These are phyloP conservation scores for Laguncularia racemosa DNA, from an alignment of 345 rosid genomes.

Conservation along the genomic window DNA sequence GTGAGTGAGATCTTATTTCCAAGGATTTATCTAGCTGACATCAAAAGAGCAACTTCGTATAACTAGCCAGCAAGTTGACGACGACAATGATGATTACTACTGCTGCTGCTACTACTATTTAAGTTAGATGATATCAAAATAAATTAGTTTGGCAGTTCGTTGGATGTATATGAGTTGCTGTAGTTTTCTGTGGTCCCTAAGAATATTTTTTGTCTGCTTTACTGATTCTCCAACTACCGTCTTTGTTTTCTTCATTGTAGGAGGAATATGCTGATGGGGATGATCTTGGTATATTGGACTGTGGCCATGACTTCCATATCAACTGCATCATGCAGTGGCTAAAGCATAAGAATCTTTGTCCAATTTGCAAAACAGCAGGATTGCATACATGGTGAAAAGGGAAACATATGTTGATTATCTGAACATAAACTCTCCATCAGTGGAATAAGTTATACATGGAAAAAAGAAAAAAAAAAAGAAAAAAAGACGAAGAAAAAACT, in stretches of 20 bases:
- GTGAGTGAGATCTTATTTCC: slow-evolving; percentile 19
- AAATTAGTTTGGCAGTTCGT: no score
- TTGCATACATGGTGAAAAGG: slow-evolving; percentile 25
- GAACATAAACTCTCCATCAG: background rate
- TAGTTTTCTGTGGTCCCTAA: background rate
- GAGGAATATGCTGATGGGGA: slow-evolving; percentile 72
- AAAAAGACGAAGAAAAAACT: no score
- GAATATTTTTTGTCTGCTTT: no score
- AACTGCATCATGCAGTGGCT: slow-evolving; percentile 84
- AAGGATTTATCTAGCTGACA: background rate
- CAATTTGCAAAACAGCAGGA: slow-evolving; percentile 74
- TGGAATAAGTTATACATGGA: background rate
- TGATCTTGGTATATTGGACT: slow-evolving; percentile 64
- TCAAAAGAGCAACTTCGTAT: background rate
- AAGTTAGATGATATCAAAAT: no score
- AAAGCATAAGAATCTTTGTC: slow-evolving; percentile 77
- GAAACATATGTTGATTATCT: background rate
- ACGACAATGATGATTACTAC: no score
- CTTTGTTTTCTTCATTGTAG: slow-evolving; percentile 26
- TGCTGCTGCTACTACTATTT: no score
- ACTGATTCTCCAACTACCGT: background rate
- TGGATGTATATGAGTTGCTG: background rate
- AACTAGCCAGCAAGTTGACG: no score
- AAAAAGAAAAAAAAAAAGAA: no score
- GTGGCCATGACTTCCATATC: slow-evolving; percentile 76